These are phyloP conservation scores for Sanguinoderma infundibulare DNA, from an alignment of 1,284 basidiomycete species.

Conservation along the genomic window DNA sequence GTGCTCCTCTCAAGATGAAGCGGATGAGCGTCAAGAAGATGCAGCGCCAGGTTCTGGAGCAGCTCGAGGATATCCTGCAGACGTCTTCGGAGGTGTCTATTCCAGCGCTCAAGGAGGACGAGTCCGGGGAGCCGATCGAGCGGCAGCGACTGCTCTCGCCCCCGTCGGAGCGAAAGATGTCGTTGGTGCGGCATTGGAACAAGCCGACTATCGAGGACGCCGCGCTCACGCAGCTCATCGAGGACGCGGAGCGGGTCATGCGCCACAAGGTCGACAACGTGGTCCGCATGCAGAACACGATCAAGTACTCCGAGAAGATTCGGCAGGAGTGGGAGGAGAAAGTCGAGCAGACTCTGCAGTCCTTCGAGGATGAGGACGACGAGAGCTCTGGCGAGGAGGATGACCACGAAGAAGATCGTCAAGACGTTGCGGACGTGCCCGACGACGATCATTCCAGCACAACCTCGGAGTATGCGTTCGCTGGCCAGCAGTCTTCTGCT, in stretches of 20 bases:
- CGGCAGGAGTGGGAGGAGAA: slow-evolving; percentile 97
- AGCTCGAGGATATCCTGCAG: slow-evolving; percentile 85
- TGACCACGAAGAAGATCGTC: slow-evolving; percentile 39
- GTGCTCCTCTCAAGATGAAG: slow-evolving; percentile 68
- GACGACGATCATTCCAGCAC: slow-evolving; percentile 63
- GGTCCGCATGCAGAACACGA: slow-evolving; percentile 97
- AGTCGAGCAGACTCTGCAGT: slow-evolving; percentile 72
- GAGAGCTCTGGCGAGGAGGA: slow-evolving; percentile 42
- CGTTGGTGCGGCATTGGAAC: slow-evolving; percentile 82
- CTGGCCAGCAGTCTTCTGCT: slow-evolving; percentile 47
- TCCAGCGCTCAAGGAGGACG: slow-evolving; percentile 90
- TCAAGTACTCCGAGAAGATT: slow-evolving; percentile 96
- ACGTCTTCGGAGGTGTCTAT: slow-evolving; percentile 85
- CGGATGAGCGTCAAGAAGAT: slow-evolving; percentile 81
- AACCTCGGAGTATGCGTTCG: slow-evolving; percentile 67
- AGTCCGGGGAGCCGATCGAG: slow-evolving; percentile 89
- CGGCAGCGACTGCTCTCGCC: slow-evolving; percentile 90
- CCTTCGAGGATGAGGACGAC: slow-evolving; percentile 55
- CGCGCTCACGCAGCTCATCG: slow-evolving; percentile 80
- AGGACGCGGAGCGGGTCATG: slow-evolving; percentile 89
- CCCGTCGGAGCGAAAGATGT: slow-evolving; percentile 83
- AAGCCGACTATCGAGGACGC: slow-evolving; percentile 86
- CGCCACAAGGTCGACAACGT: slow-evolving; percentile 94
- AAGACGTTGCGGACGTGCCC: slow-evolving; percentile 32
- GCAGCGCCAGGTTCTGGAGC: slow-evolving; percentile 81